phyloP scores from a whole-genome alignment of 148 eudicot species.

The Rheum nobile region DNA sequence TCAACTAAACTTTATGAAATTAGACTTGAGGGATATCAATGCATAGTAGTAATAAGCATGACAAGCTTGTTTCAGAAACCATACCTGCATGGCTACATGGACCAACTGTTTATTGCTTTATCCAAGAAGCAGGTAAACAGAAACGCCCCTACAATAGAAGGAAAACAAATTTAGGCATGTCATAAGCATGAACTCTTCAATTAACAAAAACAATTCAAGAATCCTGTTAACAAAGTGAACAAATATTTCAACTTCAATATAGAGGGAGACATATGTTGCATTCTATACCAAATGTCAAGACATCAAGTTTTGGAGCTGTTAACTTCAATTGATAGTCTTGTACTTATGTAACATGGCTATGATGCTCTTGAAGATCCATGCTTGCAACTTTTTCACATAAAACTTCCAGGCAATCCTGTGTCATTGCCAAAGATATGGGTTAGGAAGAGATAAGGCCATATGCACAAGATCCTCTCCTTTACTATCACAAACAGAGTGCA shows the following conservation, averaged over 20 bases:
- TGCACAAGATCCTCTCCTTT: not conserved
- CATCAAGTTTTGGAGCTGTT: conserved; percentile 8
- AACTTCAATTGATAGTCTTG: conserved; percentile 71
- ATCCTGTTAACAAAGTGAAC: not conserved
- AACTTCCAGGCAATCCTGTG: conserved; percentile 25
- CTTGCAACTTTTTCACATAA: conserved; percentile 31
- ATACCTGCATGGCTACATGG: conserved; percentile 82
- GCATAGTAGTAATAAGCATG: not conserved
- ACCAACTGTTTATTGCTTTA: conserved; percentile 68
- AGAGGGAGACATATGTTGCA: not conserved
- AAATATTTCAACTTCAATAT: not conserved
- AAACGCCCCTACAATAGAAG: conserved; percentile 43
- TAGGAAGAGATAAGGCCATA: no score
- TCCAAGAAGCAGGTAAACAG: conserved; percentile 66
- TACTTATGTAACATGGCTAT: conserved; percentile 59
- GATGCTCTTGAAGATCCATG: conserved; percentile 56
- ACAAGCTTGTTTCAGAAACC: not conserved
- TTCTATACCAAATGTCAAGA: not conserved
- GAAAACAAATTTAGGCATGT: conserved; percentile 8
- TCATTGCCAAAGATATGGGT: conserved; percentile 11
- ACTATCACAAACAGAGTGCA: not conserved
- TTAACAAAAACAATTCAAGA: not conserved
- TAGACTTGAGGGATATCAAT: not conserved
- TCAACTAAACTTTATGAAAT: no score
- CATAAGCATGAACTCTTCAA: not conserved